Base-by-base conservation (phyloP, 1,139 yeast species). In the Kurtzmaniella quercitrusa region DNA sequence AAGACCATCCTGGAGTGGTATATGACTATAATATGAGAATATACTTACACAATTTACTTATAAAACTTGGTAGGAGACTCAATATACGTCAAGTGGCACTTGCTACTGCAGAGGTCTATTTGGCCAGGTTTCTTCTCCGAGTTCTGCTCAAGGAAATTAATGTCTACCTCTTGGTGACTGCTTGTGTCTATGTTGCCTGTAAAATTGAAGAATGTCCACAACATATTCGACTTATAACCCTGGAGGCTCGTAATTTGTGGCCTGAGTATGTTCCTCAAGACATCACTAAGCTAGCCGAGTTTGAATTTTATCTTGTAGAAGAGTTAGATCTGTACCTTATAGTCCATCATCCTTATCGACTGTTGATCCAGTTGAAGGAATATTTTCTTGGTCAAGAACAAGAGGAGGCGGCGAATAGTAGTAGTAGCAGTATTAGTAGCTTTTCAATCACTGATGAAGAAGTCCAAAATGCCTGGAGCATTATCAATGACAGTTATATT, bases 181-280 rank as follows among this genome's bases (percentile, higher is more conserved):
- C 98, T 0, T 84, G 95, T 54, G 73, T 91, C 3, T 93, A 93
- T 57, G 77, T 93, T 40, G 93, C 97, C 0, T 86, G 96, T 66
- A 93, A 93, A 59, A 85, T 90, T 33, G 98, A 93, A 60, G 98
- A 93, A 60, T 85, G 90, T 54, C 98, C 98, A 1, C 95, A 87
- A 58, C 97, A 93, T 59, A 90, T 93, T 9, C 70, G 97, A 45
- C 79, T 91, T 1, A 75, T 93, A 12, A 79, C 88, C 18, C 75
- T 82, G 25, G 98, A 93, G 58, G 95, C 98, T 2, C 70, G 96
- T 42, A 85, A 85, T 39, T 65, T 89, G 41, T 93, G 98, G 98
- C 97, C 98, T 0, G 97, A 91, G 56, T 89, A 82, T 57, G 84
- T 93, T 29, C 95, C 97, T 0, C 90, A 87, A 45, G 98, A 93